phyloP scores from a whole-genome alignment of 371 early-diverging fungal species.

The Dichotomocladium elegans region DNA sequence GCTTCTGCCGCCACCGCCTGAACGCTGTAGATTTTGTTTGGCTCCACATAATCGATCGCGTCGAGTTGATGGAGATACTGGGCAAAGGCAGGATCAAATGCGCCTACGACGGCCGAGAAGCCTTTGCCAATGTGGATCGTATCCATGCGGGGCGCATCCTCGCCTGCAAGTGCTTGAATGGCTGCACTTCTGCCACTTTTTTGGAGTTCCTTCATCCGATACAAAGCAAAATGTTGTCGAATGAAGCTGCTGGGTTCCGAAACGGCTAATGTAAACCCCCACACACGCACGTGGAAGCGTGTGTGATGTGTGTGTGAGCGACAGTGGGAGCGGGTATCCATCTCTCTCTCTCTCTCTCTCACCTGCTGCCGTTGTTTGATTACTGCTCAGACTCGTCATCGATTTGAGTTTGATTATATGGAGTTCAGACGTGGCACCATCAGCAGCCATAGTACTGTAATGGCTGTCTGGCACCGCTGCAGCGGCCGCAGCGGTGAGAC shows the following conservation, averaged over 20 bases:
- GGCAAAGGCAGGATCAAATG: conserved; percentile 21
- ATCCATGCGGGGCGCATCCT: not conserved
- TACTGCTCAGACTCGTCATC: not conserved
- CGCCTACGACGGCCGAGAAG: conserved; percentile 16
- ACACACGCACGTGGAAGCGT: too few relatives aligned
- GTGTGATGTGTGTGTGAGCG: not conserved
- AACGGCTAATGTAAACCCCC: not conserved
- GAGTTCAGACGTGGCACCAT: not conserved
- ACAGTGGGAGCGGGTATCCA: not conserved
- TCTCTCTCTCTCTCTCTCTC: not conserved
- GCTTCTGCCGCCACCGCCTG: too few relatives aligned
- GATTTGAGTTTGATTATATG: conserved; percentile 15
- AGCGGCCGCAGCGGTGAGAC: not conserved
- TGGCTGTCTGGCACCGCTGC: not conserved
- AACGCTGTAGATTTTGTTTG: conserved; percentile 37
- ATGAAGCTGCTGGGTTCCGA: conserved; percentile 9
- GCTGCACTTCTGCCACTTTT: not conserved
- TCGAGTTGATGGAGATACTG: conserved; percentile 22
- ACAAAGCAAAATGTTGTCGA: conserved; percentile 11
- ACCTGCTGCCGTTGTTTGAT: not conserved
- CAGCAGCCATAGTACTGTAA: not conserved
- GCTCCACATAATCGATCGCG: conserved; percentile 51
- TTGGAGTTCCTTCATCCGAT: conserved; percentile 3
- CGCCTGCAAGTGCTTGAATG: not conserved
- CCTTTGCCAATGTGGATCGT: conserved; percentile 14